Conservation (phyloP, 202 grass and related monocot species). For the Schoenoplectus tabernaemontani region DNA sequence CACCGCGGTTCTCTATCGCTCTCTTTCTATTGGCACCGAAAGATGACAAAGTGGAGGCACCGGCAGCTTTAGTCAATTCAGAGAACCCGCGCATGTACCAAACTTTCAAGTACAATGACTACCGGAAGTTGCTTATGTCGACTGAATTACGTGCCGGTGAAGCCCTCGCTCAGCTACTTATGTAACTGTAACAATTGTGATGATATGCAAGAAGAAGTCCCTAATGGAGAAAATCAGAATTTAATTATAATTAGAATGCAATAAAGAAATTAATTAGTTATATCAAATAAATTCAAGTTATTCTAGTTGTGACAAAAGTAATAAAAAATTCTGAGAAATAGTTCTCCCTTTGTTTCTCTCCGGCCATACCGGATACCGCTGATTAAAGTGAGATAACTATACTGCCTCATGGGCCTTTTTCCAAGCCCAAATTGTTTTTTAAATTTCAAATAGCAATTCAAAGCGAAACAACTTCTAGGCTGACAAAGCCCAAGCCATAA, state of each 20-base stretch:
- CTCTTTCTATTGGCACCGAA: conserved; percentile 70
- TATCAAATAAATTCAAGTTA: not conserved
- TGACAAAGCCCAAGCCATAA: not conserved
- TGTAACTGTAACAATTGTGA: not conserved
- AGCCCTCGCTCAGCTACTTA: conserved; percentile 36
- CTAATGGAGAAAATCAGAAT: not conserved
- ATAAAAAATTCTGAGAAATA: not conserved
- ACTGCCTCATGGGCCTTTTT: not conserved
- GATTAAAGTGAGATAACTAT: not conserved
- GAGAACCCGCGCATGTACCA: conserved; percentile 47
- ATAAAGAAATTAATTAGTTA: not conserved
- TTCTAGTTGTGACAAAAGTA: not conserved
- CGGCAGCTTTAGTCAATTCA: conserved; percentile 37
- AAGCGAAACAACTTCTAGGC: too few relatives aligned
- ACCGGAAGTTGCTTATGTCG: conserved; percentile 44
- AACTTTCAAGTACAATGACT: conserved; percentile 47
- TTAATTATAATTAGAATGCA: not conserved
- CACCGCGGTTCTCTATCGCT: conserved; percentile 59
- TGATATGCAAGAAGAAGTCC: not conserved
- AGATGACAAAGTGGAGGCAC: conserved; percentile 56
- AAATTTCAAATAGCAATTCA: not conserved
- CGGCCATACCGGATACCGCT: not conserved
- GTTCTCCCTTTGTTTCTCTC: not conserved
- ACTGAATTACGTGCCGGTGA: conserved; percentile 48
- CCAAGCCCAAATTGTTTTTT: not conserved